Base-by-base conservation (phyloP, 2,329 filamentous ascomycete genomes). In the Colletotrichum karsti region DNA sequence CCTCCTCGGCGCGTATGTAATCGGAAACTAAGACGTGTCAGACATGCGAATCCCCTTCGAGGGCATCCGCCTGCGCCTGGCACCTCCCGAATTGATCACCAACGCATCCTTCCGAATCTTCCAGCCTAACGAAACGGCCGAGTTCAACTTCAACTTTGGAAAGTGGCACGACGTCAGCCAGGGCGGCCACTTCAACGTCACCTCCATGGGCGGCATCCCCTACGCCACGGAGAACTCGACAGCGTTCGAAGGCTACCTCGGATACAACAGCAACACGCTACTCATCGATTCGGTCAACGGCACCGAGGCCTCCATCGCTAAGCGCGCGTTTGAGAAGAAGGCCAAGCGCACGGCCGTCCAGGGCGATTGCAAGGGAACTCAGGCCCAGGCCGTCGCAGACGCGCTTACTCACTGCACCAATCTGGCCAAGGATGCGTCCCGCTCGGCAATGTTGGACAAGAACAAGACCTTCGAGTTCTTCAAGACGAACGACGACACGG, bases 381-480 rank as follows among this genome's bases (percentile, higher is more conserved):
- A 81, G 30, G 77, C 78, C 35, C 76, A 75, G 0, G 75, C 82
- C 2, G 81, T 87, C 41, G 63, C 24, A 20, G n/a, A 30, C 7
- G 88, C 88, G 2, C 78, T 91, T 20, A 75, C 72, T 69, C 85
- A 87, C 77, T 87, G 88, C 73, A 77, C 80, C 4, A 79, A 75
- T 24, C 79, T 89, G 6, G 87, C 89, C 2, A 78, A 77, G 3
- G 77, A 79, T 35, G 87, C 88, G 0, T 75, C 81, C 1, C 18
- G n/a, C 20, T 44, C 68, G 20, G 69, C 61, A 15, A 37, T 35
- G 18, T 33, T 41, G 28, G 51, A 69, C 55, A 9, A 48, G 15
- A 56, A 28, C 70, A 88, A 84, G 73, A 77, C 90, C 71, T 77
- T 76, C 24, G 87, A 90, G 74, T 92, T 90, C 82, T 93, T 92